Evolutionary conservation across 1,139 yeast genomes (phyloP).

Genomic region (Magnusiomyces magnusii): DNA sequence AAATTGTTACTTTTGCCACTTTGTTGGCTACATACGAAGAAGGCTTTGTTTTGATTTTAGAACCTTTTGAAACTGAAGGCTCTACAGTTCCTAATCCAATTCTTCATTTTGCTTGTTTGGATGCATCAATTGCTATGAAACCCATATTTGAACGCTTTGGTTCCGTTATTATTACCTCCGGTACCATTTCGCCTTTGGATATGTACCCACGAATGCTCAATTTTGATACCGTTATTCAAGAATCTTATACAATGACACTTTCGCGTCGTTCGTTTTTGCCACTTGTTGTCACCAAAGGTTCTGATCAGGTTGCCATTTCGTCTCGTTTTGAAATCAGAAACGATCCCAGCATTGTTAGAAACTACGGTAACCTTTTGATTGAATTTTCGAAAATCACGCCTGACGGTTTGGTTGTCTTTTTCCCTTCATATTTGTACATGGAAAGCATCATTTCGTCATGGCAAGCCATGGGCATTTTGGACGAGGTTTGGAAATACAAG

Average conservation of each 20-base stretch:
- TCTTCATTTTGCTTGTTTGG: slow-evolving; percentile 88
- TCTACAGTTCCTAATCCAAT: slow-evolving; percentile 98
- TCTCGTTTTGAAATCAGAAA: slow-evolving; percentile 95
- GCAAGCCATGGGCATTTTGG: slow-evolving; percentile 97
- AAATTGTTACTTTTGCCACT: slow-evolving; percentile 95
- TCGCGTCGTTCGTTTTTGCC: slow-evolving; percentile 92
- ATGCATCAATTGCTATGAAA: slow-evolving; percentile 95
- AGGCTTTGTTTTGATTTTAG: slow-evolving; percentile 85
- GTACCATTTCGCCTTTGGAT: slow-evolving; percentile 96
- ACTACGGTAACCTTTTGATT: slow-evolving; percentile 84
- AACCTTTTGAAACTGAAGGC: slow-evolving; percentile 94
- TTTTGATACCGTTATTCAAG: slow-evolving; percentile 90
- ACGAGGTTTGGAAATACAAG: slow-evolving; percentile 97
- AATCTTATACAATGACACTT: slow-evolving; percentile 92
- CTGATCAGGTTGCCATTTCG: slow-evolving; percentile 94
- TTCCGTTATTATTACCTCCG: slow-evolving; percentile 93
- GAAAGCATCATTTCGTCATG: slow-evolving; percentile 96
- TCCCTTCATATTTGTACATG: slow-evolving; percentile 95
- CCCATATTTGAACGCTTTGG: slow-evolving; percentile 93
- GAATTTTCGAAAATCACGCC: slow-evolving; percentile 96
- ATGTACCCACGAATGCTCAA: slow-evolving; percentile 98
- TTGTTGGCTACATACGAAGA: slow-evolving; percentile 88
- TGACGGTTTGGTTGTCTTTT: slow-evolving; percentile 96
- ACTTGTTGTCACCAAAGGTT: slow-evolving; percentile 92
- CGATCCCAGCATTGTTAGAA: slow-evolving; percentile 95